These are phyloP conservation scores for Botryosphaeria dothidea DNA, from an alignment of 2,329 filamentous ascomycete genomes.

Conservation along the genomic window DNA sequence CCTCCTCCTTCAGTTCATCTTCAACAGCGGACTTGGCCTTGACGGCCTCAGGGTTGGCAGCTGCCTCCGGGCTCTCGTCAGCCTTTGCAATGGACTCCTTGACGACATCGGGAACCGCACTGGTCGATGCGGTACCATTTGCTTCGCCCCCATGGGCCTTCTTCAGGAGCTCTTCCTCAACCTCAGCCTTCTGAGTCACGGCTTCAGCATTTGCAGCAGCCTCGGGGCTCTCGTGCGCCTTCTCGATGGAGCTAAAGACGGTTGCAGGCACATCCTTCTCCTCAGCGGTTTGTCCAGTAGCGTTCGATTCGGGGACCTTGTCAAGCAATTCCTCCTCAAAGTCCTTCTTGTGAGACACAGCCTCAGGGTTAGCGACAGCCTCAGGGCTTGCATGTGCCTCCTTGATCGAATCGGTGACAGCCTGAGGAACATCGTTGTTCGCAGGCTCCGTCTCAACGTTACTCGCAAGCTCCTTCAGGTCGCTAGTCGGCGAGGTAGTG, in stretches of 20 bases:
- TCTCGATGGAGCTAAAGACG: slow-evolving; percentile 59
- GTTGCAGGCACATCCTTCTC: slow-evolving; percentile 51
- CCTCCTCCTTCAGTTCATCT: slow-evolving; percentile 69
- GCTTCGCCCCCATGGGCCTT: slow-evolving; percentile 19
- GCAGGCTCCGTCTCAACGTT: background rate
- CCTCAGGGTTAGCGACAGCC: slow-evolving; percentile 67
- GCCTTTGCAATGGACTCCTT: slow-evolving; percentile 51
- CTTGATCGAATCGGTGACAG: slow-evolving; percentile 42
- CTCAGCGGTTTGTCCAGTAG: slow-evolving; percentile 39
- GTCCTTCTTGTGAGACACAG: slow-evolving; percentile 72
- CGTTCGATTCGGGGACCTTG: slow-evolving; percentile 52
- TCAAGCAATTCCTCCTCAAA: slow-evolving; percentile 74
- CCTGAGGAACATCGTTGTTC: slow-evolving; percentile 11
- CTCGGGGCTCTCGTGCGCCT: slow-evolving; percentile 28
- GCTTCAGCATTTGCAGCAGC: slow-evolving; percentile 25
- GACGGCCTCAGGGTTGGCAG: slow-evolving; percentile 67
- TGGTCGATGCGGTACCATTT: slow-evolving; percentile 25
- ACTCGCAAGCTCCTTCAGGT: slow-evolving; percentile 7
- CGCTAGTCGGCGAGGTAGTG: slow-evolving; percentile 5
- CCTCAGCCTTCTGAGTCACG: slow-evolving; percentile 19
- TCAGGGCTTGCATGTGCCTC: slow-evolving; percentile 65
- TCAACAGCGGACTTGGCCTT: slow-evolving; percentile 75
- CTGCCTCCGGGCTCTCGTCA: slow-evolving; percentile 68
- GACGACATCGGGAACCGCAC: slow-evolving; percentile 41
- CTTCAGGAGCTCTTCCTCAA: slow-evolving; percentile 23